Conservation (phyloP, 148 eudicot species). For the Chenopodium formosanum region DNA sequence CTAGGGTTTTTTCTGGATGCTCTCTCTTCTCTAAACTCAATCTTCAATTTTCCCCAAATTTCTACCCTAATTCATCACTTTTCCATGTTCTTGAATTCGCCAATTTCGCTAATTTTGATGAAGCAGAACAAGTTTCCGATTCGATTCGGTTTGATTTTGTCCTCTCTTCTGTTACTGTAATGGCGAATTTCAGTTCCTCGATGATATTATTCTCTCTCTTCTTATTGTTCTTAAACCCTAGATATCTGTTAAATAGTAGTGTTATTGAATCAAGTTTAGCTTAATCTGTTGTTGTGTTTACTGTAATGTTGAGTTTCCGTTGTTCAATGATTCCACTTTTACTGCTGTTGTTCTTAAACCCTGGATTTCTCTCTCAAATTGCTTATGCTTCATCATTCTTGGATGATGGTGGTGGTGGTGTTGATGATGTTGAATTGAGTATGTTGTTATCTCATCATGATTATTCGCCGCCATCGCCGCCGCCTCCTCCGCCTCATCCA, state of each 20-base stretch:
- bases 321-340: background rate
- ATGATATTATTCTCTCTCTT: constrained; percentile 11
- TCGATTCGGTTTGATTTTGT: background rate
- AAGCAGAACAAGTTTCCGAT: background rate
- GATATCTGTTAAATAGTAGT: background rate
- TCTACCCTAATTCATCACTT: background rate
- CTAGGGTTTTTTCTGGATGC: constrained; percentile 27
- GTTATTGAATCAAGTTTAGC: constrained; percentile 14
- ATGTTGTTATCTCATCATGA: constrained; percentile 30
- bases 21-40: background rate
- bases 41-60: background rate
- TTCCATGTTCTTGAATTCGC: background rate
- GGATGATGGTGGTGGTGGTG: background rate
- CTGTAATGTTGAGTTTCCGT: background rate
- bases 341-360: background rate
- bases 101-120: constrained; percentile 4
- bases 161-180: background rate
- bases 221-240: constrained; percentile 24
- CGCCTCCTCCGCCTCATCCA: constrained; percentile 90
- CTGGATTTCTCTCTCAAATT: background rate
- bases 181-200: constrained; percentile 15
- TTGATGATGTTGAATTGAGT: background rate
- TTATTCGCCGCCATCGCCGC: constrained; percentile 89
- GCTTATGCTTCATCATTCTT: background rate
- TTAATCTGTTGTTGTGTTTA: background rate